phyloP scores from a whole-genome alignment of 2,329 filamentous ascomycete species.

The Aspergillus brasiliensis region DNA sequence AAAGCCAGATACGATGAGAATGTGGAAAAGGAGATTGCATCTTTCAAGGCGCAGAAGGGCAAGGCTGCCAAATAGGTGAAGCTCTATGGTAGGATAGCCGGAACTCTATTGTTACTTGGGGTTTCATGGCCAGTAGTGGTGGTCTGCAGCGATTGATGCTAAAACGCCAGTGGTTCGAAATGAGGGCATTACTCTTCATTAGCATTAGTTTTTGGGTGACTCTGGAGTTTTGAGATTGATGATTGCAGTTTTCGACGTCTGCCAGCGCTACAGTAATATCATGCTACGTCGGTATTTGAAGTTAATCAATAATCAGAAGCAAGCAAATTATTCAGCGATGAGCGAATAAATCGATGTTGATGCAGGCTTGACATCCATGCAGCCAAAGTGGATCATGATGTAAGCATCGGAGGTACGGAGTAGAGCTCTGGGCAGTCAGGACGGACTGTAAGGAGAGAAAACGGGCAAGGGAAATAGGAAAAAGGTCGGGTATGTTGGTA shows the following conservation, averaged over 20 bases:
- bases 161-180: not conserved
- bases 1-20: slow-evolving; percentile 76
- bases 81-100: not conserved
- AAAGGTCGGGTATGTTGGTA: not conserved
- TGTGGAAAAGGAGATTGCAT: slow-evolving; percentile 74
- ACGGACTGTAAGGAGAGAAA: not conserved
- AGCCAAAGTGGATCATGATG: slow-evolving; percentile 1
- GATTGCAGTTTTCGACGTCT: not conserved
- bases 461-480: not conserved
- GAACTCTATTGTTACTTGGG: not conserved
- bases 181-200: not conserved
- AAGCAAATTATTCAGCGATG: not conserved
- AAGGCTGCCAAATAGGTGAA: slow-evolving; percentile 24
- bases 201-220: not conserved
- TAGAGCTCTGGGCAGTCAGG: not conserved
- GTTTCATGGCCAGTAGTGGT: not conserved
- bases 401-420: not conserved
- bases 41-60: slow-evolving; percentile 64
- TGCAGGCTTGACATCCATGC: not conserved
- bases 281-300: not conserved
- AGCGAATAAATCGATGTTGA: not conserved
- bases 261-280: not conserved
- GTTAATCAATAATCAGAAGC: not conserved
- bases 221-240: not conserved
- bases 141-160: not conserved